Evolutionary conservation across 2,329 filamentous ascomycete species (phyloP), one percentile per base, ranked within the genome.

Genomic region (Alternaria angustiovoidea): DNA sequence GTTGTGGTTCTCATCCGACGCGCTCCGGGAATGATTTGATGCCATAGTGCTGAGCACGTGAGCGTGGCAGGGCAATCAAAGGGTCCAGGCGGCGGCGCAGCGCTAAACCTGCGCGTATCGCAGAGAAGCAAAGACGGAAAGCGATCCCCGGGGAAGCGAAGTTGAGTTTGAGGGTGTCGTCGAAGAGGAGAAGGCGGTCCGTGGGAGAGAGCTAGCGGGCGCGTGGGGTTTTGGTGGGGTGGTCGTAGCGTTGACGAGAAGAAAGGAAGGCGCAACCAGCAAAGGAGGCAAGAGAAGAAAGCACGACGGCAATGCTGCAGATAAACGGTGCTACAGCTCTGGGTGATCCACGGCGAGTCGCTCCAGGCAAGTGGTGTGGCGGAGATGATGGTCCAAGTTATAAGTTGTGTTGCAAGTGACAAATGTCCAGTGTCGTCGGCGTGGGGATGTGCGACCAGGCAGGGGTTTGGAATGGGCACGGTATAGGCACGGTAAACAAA

Each of bases 21-120:
- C 54, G 56, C 66, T 78, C 60, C 78, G 77, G n/a, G 77, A 78
- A 62, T 79, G 77, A 44, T 66, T 69, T 42, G 73, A 69, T 51
- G 75, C 68, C 75, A 78, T 77, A 55, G 38, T 63, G 56, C 42
- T 57, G 55, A 39, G 54, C 46, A 57, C 51, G 54, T 38, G 52
- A 58, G 41, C 54, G 57, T 44, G 46, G 51, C 32, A 32, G 54
- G 26, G 38, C 22, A 54, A 49, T 12, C 34, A 38, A 38, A 38
- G 28, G 55, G 38, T 59, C 51, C 59, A 54, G 59, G 60, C 51
- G 59, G 53, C 48, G 59, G 52, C 56, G 51, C 59, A 57, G 55
- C 55, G 53, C 59, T 59, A 54, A 30, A 28, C 34, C 43, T 36
- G 49, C 49, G 49, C 34, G 53, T 46, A 41, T 54, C 34, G 49